These are phyloP conservation scores for Yamadazyma buinensis DNA, from an alignment of 1,139 yeast genomes.

Conservation along the genomic window DNA sequence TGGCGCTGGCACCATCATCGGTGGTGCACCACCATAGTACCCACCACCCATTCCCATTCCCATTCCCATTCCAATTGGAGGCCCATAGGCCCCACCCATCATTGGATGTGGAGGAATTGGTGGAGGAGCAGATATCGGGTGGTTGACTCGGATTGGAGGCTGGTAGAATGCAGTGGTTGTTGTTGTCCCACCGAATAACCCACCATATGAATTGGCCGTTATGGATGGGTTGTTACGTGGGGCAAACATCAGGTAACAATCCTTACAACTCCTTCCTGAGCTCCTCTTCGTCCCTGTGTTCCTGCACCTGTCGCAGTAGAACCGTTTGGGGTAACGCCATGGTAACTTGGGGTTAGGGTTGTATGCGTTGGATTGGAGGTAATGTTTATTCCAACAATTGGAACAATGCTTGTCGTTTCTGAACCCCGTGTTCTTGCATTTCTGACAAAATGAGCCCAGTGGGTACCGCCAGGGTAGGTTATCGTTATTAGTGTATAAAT, in stretches of 20 bases:
- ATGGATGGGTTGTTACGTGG: constrained; percentile 27
- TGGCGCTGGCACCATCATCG: constrained; percentile 1
- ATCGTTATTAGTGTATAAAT: constrained; percentile 28
- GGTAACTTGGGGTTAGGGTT: constrained; percentile 40
- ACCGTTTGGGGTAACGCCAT: constrained; percentile 56
- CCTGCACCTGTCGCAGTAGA: constrained; percentile 63
- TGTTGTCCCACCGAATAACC: constrained; percentile 4
- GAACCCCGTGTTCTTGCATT: constrained; percentile 42
- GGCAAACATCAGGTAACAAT: constrained; percentile 68
- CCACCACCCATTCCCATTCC: constrained; percentile 1
- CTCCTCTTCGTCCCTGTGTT: constrained; percentile 70
- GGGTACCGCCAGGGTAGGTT: constrained; percentile 56
- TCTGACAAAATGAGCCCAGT: constrained; percentile 30
- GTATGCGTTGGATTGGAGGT: constrained; percentile 27
- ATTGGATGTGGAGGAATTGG: constrained; percentile 13
- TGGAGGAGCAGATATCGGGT: constrained; percentile 16
- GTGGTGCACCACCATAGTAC: constrained; percentile 2
- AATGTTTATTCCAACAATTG: constrained; percentile 35
- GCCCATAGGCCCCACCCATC: neutral
- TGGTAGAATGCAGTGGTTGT: neutral
- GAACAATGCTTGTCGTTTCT: constrained; percentile 30
- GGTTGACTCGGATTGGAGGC: too few relatives aligned
- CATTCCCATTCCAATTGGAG: neutral
- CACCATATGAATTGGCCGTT: constrained; percentile 1
- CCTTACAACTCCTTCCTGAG: constrained; percentile 64